Conservation (phyloP, 2,329 filamentous ascomycete genomes). For the Onygenales sp. region DNA sequence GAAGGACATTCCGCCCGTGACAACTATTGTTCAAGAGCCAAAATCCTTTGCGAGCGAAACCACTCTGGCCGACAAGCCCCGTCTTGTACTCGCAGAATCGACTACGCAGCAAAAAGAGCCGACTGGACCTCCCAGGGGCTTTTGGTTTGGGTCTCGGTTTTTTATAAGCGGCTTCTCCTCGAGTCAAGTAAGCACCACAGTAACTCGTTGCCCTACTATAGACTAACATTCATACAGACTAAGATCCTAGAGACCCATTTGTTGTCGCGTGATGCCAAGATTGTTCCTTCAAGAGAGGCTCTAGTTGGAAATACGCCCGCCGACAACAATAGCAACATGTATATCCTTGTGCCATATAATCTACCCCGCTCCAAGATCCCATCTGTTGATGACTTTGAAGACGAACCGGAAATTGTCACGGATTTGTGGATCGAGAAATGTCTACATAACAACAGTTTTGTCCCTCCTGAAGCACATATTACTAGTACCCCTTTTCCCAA, state of each 20-base stretch:
- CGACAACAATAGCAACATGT: slow-evolving; percentile 18
- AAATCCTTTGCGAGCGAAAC: slow-evolving; percentile 32
- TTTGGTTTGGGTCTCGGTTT: slow-evolving; percentile 46
- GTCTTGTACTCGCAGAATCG: slow-evolving; percentile 11
- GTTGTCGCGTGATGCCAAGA: slow-evolving; percentile 29
- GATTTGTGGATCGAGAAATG: slow-evolving; percentile 93
- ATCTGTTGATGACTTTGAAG: slow-evolving; percentile 30
- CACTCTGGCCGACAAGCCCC: slow-evolving; percentile 19
- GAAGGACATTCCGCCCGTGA: slow-evolving; percentile 10
- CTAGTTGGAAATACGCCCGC: slow-evolving; percentile 20
- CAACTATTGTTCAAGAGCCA: slow-evolving; percentile 21
- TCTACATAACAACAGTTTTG: slow-evolving; percentile 62
- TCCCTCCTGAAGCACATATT: slow-evolving; percentile 59
- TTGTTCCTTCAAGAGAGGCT: slow-evolving; percentile 25
- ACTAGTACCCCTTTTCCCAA: slow-evolving; percentile 66
- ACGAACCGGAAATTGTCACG: slow-evolving; percentile 52
- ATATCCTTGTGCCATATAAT: slow-evolving; percentile 32
- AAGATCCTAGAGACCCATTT: slow-evolving; percentile 32
- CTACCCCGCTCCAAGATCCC: slow-evolving; percentile 24
- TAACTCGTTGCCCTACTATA: neutral
- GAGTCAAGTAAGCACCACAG: slow-evolving; percentile 38
- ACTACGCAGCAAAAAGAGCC: slow-evolving; percentile 12
- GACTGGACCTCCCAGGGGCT: slow-evolving; percentile 35
- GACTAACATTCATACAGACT: slow-evolving; percentile 15
- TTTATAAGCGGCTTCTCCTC: slow-evolving; percentile 51